phyloP scores from a whole-genome alignment of 1,139 yeast species.

The Blastobotrys proliferans region DNA sequence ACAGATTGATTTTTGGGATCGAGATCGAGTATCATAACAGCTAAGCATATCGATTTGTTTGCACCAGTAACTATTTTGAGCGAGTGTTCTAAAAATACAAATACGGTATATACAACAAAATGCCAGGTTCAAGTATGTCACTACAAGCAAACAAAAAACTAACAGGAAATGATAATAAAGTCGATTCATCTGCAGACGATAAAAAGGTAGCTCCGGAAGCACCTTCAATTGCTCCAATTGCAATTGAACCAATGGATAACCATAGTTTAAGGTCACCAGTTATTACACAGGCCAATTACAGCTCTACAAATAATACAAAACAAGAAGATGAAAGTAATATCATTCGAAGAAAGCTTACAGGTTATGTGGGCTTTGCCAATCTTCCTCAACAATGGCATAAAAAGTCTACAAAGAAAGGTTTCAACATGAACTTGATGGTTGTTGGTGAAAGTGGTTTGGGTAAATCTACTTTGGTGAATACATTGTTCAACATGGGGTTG shows the following conservation, averaged over 20 bases:
- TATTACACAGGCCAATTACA: conserved; percentile 17
- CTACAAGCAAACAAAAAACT: neutral
- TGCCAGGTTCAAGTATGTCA: conserved; percentile 10
- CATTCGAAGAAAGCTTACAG: conserved; percentile 77
- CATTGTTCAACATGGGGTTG: conserved; percentile 78
- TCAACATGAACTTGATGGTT: conserved; percentile 80
- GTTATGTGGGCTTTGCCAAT: conserved; percentile 96
- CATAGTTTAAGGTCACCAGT: conserved; percentile 22
- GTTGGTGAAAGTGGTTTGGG: conserved; percentile 85
- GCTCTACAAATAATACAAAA: neutral
- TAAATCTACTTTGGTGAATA: conserved; percentile 85
- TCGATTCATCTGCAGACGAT: conserved; percentile 5
- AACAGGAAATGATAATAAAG: neutral
- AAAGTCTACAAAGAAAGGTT: conserved; percentile 91
- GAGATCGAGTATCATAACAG: no score
- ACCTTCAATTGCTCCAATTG: conserved; percentile 26
- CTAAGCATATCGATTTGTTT: neutral
- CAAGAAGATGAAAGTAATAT: conserved; percentile 37
- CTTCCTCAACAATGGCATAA: conserved; percentile 99
- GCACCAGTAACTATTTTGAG: neutral
- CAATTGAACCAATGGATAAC: conserved; percentile 23
- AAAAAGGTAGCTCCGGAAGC: conserved; percentile 20
- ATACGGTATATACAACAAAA: neutral
- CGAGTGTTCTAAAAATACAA: neutral
- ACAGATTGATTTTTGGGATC: no score